Base-by-base conservation (phyloP, 2,329 filamentous ascomycete species). In the Cordyceps farinosa region DNA sequence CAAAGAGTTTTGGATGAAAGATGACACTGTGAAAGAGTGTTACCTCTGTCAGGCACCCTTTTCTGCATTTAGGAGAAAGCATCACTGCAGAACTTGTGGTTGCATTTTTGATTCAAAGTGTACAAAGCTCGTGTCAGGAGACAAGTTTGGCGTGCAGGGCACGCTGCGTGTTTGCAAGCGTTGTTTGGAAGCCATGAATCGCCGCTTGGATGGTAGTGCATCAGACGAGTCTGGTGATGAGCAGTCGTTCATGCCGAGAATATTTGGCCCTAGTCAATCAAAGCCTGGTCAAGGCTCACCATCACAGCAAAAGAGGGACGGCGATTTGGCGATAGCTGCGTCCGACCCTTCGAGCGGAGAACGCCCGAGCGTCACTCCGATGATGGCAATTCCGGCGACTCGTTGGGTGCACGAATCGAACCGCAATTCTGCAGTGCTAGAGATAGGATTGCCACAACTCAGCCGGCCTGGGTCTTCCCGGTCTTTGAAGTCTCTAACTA, bases 1-100 rank as follows among this genome's bases (percentile, higher is more conserved):
- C 73, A 95, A 93, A 71, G 93, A 98, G 69, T 98, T 97, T 70
- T 98, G 94, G 95, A 99, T 99, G 95, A 91, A 92, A 65, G 95
- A 99, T 73, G 95, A 98, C 72, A 97, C 96, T 66, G 96, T 94
- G 65, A 98, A 96, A 73, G 94, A 97, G 70, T 99, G 95, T 72
- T 99, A 97, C 73, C 86, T 91, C 51, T 99, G 95, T 70, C 91
- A 91, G 51, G 90, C 91, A 64, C 85, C 90, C 2, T 99, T 99
- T 72, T 92, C 92, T 0, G 95, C 94, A 1, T 98, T 98, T 73
- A 86, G 95, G 64, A 87, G 95, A 67, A 99, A 99, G 73, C 95
- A 99, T 74, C 95, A 99, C 75, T 99, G 95, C 74, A 88, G 96
- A 65, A 90, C 87, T 0, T 99, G 95, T 73, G 95, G 95, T n/a